Conservation (phyloP, 2,329 filamentous ascomycete genomes). For the Geoglossum cookeanum region DNA sequence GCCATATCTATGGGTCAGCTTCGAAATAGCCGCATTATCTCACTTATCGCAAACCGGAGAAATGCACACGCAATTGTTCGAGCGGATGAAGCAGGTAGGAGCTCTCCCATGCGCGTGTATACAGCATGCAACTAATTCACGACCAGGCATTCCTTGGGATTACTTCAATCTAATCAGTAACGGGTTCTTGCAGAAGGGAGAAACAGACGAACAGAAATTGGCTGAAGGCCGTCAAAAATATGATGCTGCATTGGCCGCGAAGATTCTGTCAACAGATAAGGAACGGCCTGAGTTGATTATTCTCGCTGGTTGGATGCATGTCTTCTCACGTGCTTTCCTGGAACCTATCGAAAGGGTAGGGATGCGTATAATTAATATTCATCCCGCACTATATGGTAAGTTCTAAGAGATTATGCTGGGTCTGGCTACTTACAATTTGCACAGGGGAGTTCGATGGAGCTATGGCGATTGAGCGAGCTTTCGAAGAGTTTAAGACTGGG, state of each 20-base stretch:
- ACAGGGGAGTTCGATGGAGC: constrained; percentile 44
- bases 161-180: no score
- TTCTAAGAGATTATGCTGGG: constrained; percentile 17
- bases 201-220: no score
- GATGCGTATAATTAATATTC: constrained; percentile 62
- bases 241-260: constrained; percentile 52
- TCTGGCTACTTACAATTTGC: no score
- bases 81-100: constrained; percentile 34
- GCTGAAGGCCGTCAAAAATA: constrained; percentile 36
- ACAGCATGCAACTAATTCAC: no score
- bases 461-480: constrained; percentile 62
- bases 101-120: no score
- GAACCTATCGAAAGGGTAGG: constrained; percentile 41
- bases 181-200: constrained; percentile 26
- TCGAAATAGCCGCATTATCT: constrained; percentile 34
- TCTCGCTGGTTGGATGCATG: constrained; percentile 76
- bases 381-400: constrained; percentile 53
- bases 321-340: constrained; percentile 52
- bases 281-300: constrained; percentile 49
- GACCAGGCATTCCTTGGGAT: constrained; percentile 11
- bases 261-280: constrained; percentile 38
- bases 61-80: constrained; percentile 44
- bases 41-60: constrained; percentile 47
- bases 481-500: constrained; percentile 49
- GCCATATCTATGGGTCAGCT: constrained; percentile 29